Conservation (phyloP, 2,329 filamentous ascomycete genomes). For the Madurella mycetomatis region DNA sequence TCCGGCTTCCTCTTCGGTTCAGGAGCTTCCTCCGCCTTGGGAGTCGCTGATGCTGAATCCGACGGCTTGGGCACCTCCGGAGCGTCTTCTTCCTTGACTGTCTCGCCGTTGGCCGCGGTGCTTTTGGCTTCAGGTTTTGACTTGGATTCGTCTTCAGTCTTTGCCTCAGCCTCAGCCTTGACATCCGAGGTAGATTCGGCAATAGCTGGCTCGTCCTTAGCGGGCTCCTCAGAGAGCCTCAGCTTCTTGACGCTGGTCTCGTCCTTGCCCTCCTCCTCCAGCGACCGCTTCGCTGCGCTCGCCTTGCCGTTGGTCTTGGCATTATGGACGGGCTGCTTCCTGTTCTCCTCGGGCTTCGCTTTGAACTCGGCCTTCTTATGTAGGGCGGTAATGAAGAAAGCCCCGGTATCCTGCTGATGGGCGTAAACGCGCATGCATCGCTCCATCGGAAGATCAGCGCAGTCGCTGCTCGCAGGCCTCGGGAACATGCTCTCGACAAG, state of each 20-base stretch:
- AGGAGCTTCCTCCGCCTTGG: conserved; percentile 29
- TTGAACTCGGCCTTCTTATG: conserved; percentile 88
- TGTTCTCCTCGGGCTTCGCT: conserved; percentile 63
- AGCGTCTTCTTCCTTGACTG: conserved; percentile 16
- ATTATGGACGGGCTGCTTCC: conserved; percentile 33
- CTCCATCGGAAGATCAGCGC: conserved; percentile 70
- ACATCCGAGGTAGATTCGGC: conserved; percentile 6
- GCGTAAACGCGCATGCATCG: conserved; percentile 92
- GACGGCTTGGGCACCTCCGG: conserved; percentile 11
- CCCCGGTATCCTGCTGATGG: conserved; percentile 92
- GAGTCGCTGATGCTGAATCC: conserved; percentile 15
- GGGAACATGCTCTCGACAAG: conserved; percentile 84
- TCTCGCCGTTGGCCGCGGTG: background rate
- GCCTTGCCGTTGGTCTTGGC: conserved; percentile 21
- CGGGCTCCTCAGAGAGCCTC: conserved; percentile 33
- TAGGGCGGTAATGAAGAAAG: conserved; percentile 93
- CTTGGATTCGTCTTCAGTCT: conserved; percentile 10
- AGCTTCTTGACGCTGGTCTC: conserved; percentile 38
- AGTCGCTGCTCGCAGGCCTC: conserved; percentile 47
- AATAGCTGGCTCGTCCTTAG: conserved; percentile 9
- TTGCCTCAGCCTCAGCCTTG: conserved; percentile 1
- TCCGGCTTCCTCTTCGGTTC: conserved; percentile 39
- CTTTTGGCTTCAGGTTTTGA: conserved; percentile 12
- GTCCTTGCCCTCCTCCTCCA: conserved; percentile 32
- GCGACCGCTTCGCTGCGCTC: conserved; percentile 33